A percentile compares a stretch with the other conserved stretches of the same genome.
Evolutionary conservation across 306 rosid species (phyloP).

Genomic region (Castanea mollissima): DNA sequence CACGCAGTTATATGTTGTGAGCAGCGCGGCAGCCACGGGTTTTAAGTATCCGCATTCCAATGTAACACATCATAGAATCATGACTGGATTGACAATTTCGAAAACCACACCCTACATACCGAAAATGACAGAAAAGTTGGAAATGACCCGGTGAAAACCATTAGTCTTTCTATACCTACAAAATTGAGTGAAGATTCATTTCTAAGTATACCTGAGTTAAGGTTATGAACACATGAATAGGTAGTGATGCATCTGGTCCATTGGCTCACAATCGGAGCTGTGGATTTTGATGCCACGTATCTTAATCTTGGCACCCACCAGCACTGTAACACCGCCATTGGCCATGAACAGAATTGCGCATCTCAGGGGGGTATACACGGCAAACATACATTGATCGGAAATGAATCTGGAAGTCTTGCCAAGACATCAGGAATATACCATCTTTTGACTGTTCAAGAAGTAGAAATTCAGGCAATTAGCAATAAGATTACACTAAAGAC

Average conservation of each 20-base stretch:
- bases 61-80: constrained; percentile 93
- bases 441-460: constrained; percentile 70
- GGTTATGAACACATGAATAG: constrained; percentile 92
- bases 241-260: constrained; percentile 87
- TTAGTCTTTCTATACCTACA: too few species aligned
- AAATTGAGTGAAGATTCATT: neutral
- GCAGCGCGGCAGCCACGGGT: constrained; percentile 96
- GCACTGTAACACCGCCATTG: constrained; percentile 99
- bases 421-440: constrained; percentile 99
- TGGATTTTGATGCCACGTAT: constrained; percentile 98
- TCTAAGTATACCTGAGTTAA: constrained; percentile 74
- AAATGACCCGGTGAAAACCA: too few species aligned
- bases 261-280: constrained; percentile 89
- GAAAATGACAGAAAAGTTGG: too few species aligned
- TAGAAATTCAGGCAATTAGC: constrained; percentile 3
- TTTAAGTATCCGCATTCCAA: constrained; percentile 97
- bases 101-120: too few species aligned
- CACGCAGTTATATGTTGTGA: constrained; percentile 92
- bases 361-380: constrained; percentile 89
- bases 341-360: constrained; percentile 91
- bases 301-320: constrained; percentile 99
- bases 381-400: constrained; percentile 96
- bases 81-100: constrained; percentile 41
- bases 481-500: constrained; percentile 1
- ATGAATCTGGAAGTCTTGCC: constrained; percentile 99